Conservation (phyloP, 441 rosid species). For the Croton setiger region DNA sequence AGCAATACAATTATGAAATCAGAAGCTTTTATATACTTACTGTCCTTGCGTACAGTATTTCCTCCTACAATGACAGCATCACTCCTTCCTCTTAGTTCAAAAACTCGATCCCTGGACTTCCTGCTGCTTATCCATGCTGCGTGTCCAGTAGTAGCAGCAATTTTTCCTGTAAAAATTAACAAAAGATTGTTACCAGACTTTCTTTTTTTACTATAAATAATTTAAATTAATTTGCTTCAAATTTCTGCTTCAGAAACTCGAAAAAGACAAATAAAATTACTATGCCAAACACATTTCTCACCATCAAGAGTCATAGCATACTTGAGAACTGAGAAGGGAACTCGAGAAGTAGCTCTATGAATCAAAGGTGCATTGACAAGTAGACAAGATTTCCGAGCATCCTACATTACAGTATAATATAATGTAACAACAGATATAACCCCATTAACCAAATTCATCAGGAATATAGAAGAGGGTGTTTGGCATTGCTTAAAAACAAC, state of each 20-base stretch:
- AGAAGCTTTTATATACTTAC: conserved; percentile 35
- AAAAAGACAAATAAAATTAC: background rate
- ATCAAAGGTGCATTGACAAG: conserved; percentile 87
- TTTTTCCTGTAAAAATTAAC: conserved; percentile 58
- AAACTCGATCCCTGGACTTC: conserved; percentile 69
- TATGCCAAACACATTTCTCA: conserved; percentile 29
- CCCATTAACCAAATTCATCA: background rate
- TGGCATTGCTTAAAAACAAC: no score
- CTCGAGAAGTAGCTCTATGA: conserved; percentile 70
- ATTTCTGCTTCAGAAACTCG: background rate
- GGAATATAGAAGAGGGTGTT: background rate
- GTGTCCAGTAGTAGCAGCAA: conserved; percentile 88
- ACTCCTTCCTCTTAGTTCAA: conserved; percentile 78
- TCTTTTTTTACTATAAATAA: background rate
- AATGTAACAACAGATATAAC: background rate
- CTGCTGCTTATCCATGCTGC: conserved; percentile 95
- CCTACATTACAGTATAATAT: conserved; percentile 37
- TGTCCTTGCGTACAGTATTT: conserved; percentile 78
- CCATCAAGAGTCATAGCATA: conserved; percentile 98
- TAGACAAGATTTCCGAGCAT: conserved; percentile 73
- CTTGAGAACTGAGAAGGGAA: conserved; percentile 87
- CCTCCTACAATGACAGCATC: conserved; percentile 94
- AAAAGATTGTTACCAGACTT: conserved; percentile 13
- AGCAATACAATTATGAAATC: background rate
- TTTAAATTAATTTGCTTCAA: conserved; percentile 2